Conservation (phyloP, 805 yeast species). For the Wickerhamomyces hampshirensis region DNA sequence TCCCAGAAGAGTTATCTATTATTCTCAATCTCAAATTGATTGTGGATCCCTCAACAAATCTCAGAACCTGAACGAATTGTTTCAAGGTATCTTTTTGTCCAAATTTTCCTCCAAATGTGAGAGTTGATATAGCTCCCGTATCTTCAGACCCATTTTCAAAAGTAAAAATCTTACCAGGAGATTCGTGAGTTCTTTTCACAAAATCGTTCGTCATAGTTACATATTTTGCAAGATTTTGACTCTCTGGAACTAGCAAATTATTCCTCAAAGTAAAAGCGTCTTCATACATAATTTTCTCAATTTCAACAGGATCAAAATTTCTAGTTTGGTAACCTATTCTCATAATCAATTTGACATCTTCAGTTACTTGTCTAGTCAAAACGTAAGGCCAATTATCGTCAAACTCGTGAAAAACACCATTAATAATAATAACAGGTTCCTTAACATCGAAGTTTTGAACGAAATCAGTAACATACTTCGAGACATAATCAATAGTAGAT, state of each 20-base stretch:
- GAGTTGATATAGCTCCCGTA: conserved; percentile 22
- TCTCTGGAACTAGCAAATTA: conserved; percentile 46
- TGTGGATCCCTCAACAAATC: conserved; percentile 21
- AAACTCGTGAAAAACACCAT: conserved; percentile 64
- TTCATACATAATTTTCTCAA: conserved; percentile 37
- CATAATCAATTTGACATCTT: conserved; percentile 40
- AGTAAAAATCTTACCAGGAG: conserved; percentile 19
- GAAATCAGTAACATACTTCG: conserved; percentile 24
- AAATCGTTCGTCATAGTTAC: conserved; percentile 18
- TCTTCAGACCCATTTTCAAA: conserved; percentile 10
- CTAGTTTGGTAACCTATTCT: conserved; percentile 23
- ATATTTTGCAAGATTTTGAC: conserved; percentile 27
- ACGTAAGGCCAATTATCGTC: conserved; percentile 50
- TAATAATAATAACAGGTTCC: conserved; percentile 53
- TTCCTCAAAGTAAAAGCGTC: conserved; percentile 43
- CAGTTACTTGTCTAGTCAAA: conserved; percentile 46
- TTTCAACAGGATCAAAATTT: conserved; percentile 23
- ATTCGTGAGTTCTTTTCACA: conserved; percentile 4
- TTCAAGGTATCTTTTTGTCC: conserved; percentile 29
- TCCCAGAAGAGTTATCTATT: conserved; percentile 24
- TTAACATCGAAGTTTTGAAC: conserved; percentile 35
- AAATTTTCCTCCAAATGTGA: conserved; percentile 61
- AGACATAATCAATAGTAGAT: conserved; percentile 16
- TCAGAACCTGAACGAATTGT: conserved; percentile 40
- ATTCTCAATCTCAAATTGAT: conserved; percentile 35